Evolutionary conservation across 2,329 filamentous ascomycete species (phyloP), one percentile per base, ranked within the genome.

Genomic region (Aspergillus pseudotamarii): DNA sequence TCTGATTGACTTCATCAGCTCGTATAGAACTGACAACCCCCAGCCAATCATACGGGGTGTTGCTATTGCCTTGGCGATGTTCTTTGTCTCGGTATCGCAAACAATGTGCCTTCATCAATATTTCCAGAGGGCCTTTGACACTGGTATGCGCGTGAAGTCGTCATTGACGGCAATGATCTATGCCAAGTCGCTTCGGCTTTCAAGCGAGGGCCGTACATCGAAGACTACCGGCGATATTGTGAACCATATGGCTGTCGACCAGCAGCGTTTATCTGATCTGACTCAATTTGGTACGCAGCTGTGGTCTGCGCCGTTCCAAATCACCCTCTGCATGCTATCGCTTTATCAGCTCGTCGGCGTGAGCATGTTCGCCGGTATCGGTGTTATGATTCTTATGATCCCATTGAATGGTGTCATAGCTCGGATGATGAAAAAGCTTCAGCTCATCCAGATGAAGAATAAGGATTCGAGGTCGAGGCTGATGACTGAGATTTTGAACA

Each of bases 221-320:
- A 97, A 98, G 80, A 92, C 92, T 0, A 99, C 95, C 0, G 95
- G 95, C 62, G 96, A 99, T 73, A 98, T 99, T 73, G 95, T 99
- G 76, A 99, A 99, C 76, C 95, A 97, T 80, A 99, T 99, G 94
- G 95, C 96, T 53, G 94, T 99, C 11, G 95, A 99, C 76, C 94
- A 94, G 16, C 95, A 99, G 79, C 90, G 96, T 68, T 85, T 99
- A 21, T 92, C 97, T 73, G 95, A 99, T 79, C 83, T 99, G 62
- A 93, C 94, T 2, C 96, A 99, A 74, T 99, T 95, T 75, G 93
- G 92, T 21, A 94, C 96, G 75, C 94, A 98, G 77, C 82, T 96
- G 12, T 97, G 95, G 93, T 97, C 94, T 50, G 94, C 96, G 3
- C 95, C 95, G 3, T 96, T 98, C 79, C 96, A 99, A 78, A 99